These are phyloP conservation scores for Aquilaria malaccensis DNA, from an alignment of 345 rosid species.

Conservation along the genomic window DNA sequence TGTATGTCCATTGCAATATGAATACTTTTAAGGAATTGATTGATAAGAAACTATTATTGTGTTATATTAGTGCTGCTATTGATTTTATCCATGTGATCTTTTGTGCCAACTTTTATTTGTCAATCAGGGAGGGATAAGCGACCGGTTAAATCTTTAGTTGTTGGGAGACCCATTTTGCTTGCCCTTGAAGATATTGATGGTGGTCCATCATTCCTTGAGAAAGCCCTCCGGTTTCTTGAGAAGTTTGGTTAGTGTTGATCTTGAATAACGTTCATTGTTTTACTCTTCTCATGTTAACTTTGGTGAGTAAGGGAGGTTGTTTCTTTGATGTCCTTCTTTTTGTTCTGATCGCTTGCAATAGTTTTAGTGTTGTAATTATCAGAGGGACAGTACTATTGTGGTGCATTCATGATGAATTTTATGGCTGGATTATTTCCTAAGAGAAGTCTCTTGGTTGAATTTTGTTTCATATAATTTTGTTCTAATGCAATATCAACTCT, in stretches of 20 bases:
- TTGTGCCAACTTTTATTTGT: slow-evolving; percentile 10
- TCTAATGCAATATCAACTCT: no score
- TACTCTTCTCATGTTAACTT: neutral
- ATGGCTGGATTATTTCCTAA: no score
- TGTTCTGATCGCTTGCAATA: neutral
- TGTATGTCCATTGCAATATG: slow-evolving; percentile 35
- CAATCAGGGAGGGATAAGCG: slow-evolving; percentile 90
- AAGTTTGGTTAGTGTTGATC: slow-evolving; percentile 59
- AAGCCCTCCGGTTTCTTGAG: slow-evolving; percentile 95
- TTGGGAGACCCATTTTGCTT: slow-evolving; percentile 98
- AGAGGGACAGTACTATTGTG: no score
- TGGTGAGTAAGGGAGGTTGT: slow-evolving; percentile 5
- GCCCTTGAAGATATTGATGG: slow-evolving; percentile 99
- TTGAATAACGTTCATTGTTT: slow-evolving; percentile 2
- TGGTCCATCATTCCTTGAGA: slow-evolving; percentile 97
- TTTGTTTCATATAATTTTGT: no score
- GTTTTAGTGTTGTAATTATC: slow-evolving; percentile 2
- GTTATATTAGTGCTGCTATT: neutral
- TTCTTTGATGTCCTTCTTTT: neutral
- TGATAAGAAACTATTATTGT: neutral
- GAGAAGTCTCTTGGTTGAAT: no score
- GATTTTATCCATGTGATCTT: slow-evolving; percentile 7
- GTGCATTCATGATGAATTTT: no score
- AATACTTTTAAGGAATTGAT: slow-evolving; percentile 8
- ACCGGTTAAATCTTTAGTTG: slow-evolving; percentile 86